Evolutionary conservation across 2,329 filamentous ascomycete genomes (phyloP), one percentile per base, ranked within the genome.

Genomic region (Lecanosticta acicola): DNA sequence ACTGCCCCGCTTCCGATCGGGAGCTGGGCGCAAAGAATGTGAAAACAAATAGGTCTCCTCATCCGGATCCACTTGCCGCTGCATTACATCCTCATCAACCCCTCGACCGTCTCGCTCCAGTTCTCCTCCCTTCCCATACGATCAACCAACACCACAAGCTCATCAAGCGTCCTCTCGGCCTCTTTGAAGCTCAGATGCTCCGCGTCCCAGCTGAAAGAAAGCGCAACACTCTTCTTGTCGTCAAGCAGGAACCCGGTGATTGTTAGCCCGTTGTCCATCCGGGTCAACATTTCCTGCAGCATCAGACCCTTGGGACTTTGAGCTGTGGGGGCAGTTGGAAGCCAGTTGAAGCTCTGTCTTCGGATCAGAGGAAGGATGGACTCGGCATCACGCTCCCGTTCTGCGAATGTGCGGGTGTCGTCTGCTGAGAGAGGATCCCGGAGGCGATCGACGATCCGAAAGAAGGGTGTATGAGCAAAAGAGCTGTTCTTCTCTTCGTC

Each of bases 281-380:
- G 46, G 11, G 60, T 60, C 48, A 61, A 47, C 59, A 62, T 60
- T 51, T 62, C 55, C 43, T 57, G 54, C 39, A 62, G 55, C 37
- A 48, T 49, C 20, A 62, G 43, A n/a, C 60, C 60, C 33, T 55
- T 56, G 10, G 55, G 49, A 43, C 58, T 54, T 43, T 58, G 54
- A 3, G 57, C 57, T 3, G 53, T 62, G 2, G 60, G 59, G 5
- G 61, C 54, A 11, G 56, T 60, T 13, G 61, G 60, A 21, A 64
- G 49, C 61, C 61, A 64, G 41, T 64, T 64, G 60, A 62, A 63
- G 19, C 53, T 58, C 45, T 63, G 61, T 20, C 61, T 48, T 10
- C 61, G 46, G 44, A 62, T 61, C 37, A 63, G 45, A 2, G 56
- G 55, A 2, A 62, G 43, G 4, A 63, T 37, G n/a, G 55, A 45